phyloP scores from a whole-genome alignment of 192 early-diverging fungal species.

The Coemansia brasiliensis region DNA sequence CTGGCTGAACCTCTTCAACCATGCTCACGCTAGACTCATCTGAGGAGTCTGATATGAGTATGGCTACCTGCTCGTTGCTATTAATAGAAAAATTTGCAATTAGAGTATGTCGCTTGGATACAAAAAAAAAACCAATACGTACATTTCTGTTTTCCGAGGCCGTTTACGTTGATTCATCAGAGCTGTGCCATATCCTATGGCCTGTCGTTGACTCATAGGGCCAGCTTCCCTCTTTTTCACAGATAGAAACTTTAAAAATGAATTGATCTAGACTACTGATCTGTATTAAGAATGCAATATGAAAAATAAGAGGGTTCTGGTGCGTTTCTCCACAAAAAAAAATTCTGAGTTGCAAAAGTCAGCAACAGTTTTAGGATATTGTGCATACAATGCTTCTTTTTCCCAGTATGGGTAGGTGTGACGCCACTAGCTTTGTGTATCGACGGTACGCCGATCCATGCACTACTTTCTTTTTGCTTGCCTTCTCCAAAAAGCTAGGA shows the following conservation, averaged over 20 bases:
- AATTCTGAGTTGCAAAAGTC: background rate
- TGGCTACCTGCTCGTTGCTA: background rate
- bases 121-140: background rate
- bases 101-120: background rate
- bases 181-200: background rate
- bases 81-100: background rate
- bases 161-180: background rate
- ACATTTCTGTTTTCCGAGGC: background rate
- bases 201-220: background rate
- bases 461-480: too few species aligned
- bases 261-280: slow-evolving; percentile 2
- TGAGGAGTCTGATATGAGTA: slow-evolving; percentile 10
- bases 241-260: background rate
- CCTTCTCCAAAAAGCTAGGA: too few species aligned
- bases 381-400: too few species aligned
- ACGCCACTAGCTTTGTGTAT: too few species aligned
- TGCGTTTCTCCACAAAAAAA: background rate
- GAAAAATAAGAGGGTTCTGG: too few species aligned
- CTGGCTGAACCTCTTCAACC: slow-evolving; percentile 7
- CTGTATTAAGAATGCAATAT: background rate
- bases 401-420: too few species aligned
- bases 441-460: too few species aligned
- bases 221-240: too few species aligned
- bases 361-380: too few species aligned
- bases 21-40: slow-evolving; percentile 4